Evolutionary conservation across 768 basidiomycete genomes (phyloP), one percentile per base, ranked within the genome.

Genomic region (Mycena albidolilacea): DNA sequence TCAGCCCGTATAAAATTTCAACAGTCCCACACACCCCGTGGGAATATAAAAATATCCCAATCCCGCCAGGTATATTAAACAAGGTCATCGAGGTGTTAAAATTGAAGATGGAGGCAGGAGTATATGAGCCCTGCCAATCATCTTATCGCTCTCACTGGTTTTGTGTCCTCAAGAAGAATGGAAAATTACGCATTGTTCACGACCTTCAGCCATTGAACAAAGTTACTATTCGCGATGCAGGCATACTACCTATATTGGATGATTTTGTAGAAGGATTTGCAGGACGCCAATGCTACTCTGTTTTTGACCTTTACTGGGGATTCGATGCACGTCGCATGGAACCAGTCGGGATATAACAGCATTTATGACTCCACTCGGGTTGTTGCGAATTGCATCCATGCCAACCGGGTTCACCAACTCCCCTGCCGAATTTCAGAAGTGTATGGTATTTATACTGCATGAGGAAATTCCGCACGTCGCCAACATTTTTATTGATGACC

Each of bases 391-490:
- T 19, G n/a, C 50, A 2, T 52, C 23, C 50, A 52, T 52, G 50
- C 50, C 50, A n/a, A 52, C 50, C 5, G 50, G 50, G 8, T 52
- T 21, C 10, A 52, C 50, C 5, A 52, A 80, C 30, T 77, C 72
- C 3, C 72, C 73, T 1, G 67, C 78, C 12, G 73, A 72, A 58
- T 78, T 78, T 61, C 78, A 78, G 38, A 73, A 72, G 21, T 74
- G 73, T 39, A 78, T 83, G 46, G 62, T 69, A 0, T 78, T 81
- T 23, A 77, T 84, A 2, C 57, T 85, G 0, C 73, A 81, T 48
- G 72, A 80, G 0, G 78, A 84, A 54, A 83, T 85, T 14, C 81
- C 81, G n/a, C 23, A 81, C 1, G n/a, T 73, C 1, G 79, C 79
- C 0, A 68, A 71, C 0, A 78, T 76, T 0, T 85, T 80, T 58